Conservation (phyloP, 2,329 filamentous ascomycete genomes). For the Trichoderma hamatum region DNA sequence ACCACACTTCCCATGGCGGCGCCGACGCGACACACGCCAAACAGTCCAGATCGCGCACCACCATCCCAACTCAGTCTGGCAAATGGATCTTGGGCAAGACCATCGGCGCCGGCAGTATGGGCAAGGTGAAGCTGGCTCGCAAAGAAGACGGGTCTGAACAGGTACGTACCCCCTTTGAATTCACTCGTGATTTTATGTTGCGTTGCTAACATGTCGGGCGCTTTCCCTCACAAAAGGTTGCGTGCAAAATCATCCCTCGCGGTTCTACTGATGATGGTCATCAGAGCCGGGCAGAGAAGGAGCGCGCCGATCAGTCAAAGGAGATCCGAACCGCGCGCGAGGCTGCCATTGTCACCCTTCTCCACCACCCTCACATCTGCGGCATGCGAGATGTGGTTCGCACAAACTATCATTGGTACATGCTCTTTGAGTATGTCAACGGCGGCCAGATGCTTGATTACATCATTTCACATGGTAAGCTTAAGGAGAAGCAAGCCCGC, state of each 20-base stretch:
- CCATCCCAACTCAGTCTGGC: conserved; percentile 85
- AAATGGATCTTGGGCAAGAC: conserved; percentile 97
- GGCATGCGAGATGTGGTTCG: conserved; percentile 93
- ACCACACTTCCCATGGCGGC: conserved; percentile 43
- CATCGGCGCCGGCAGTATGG: conserved; percentile 97
- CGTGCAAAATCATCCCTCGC: conserved; percentile 94
- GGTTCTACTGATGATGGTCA: conserved; percentile 86
- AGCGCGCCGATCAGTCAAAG: conserved; percentile 93
- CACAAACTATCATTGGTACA: conserved; percentile 99
- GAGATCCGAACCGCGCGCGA: conserved; percentile 94
- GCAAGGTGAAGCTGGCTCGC: conserved; percentile 94
- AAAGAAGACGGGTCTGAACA: conserved; percentile 90
- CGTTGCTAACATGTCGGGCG: background rate
- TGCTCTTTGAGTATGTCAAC: conserved; percentile 99
- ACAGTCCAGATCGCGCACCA: conserved; percentile 68
- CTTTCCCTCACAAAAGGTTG: conserved; percentile 62
- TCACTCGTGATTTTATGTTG: background rate
- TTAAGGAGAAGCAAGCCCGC: conserved; percentile 97
- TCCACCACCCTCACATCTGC: conserved; percentile 95
- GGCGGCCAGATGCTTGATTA: conserved; percentile 99
- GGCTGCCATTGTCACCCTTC: conserved; percentile 91
- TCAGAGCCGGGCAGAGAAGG: conserved; percentile 70
- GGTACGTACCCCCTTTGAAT: conserved; percentile 52
- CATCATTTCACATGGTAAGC: conserved; percentile 95
- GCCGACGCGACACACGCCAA: conserved; percentile 48